These are phyloP conservation scores for Penicillium alfredii DNA, from an alignment of 495 filamentous ascomycete genomes.

Conservation along the genomic window DNA sequence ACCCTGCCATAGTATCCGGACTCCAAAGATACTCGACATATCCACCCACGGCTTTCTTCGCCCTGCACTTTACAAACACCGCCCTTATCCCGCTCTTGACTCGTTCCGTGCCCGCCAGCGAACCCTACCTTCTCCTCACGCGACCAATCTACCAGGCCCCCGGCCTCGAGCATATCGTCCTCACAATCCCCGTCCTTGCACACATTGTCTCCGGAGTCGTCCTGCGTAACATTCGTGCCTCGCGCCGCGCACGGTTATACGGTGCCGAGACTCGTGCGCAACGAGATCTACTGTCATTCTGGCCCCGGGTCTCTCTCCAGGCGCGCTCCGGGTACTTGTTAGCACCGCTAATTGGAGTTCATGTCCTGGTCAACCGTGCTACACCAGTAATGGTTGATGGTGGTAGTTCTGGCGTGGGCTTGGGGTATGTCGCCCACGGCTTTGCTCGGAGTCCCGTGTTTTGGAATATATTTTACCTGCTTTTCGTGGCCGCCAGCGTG, in stretches of 20 bases:
- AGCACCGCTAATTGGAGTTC: slow-evolving; percentile 56
- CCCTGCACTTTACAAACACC: slow-evolving; percentile 75
- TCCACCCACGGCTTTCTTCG: slow-evolving; percentile 70
- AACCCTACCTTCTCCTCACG: slow-evolving; percentile 56
- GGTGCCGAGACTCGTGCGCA: slow-evolving; percentile 50
- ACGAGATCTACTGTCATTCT: slow-evolving; percentile 37
- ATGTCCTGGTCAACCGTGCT: slow-evolving; percentile 64
- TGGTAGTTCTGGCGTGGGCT: slow-evolving; percentile 71
- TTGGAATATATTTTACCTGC: slow-evolving; percentile 59
- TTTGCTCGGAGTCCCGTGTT: slow-evolving; percentile 62
- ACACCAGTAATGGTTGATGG: slow-evolving; percentile 71
- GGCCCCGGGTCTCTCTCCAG: slow-evolving; percentile 64
- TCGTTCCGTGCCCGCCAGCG: slow-evolving; percentile 45
- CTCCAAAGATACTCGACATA: slow-evolving; percentile 86
- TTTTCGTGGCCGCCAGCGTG: slow-evolving; percentile 61
- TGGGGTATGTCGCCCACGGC: slow-evolving; percentile 81
- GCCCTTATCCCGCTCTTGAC: slow-evolving; percentile 64
- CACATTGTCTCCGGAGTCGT: slow-evolving; percentile 62
- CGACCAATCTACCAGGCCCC: slow-evolving; percentile 74
- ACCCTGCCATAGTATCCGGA: slow-evolving; percentile 54
- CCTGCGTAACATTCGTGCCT: slow-evolving; percentile 66
- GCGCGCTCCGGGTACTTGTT: slow-evolving; percentile 63
- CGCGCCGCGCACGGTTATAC: slow-evolving; percentile 61
- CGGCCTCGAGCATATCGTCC: slow-evolving; percentile 39
- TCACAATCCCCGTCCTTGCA: slow-evolving; percentile 40